Conservation (phyloP, 176 grass and related monocot species). For the Bolboschoenus planiculmis region DNA sequence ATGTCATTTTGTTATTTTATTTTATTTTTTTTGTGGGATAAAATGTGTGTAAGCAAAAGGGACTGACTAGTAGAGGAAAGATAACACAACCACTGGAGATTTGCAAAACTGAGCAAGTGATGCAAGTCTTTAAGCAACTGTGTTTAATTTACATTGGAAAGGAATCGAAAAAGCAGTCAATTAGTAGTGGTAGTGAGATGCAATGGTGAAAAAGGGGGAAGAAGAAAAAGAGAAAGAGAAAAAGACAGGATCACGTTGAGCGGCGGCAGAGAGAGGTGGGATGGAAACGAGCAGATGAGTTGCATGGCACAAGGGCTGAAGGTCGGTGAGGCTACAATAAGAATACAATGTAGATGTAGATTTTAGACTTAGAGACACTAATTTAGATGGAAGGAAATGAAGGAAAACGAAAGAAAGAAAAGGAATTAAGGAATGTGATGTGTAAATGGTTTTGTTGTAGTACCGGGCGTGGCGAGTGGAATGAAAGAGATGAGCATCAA, state of each 20-base stretch:
- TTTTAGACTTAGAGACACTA: too few relatives aligned
- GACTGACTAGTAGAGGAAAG: conserved; percentile 76
- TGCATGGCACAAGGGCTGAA: conserved; percentile 36
- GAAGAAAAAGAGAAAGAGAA: background rate
- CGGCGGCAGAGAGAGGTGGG: conserved; percentile 46
- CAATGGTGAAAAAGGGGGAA: too few relatives aligned
- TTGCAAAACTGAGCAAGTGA: conserved; percentile 31
- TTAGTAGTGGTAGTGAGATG: too few relatives aligned
- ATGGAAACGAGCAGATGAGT: conserved; percentile 68
- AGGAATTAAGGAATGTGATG: too few relatives aligned
- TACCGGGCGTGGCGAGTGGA: too few relatives aligned
- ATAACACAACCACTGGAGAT: conserved; percentile 76
- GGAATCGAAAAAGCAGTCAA: too few relatives aligned
- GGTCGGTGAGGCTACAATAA: too few relatives aligned
- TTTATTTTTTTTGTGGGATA: background rate
- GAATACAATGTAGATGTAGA: too few relatives aligned
- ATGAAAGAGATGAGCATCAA: conserved; percentile 55
- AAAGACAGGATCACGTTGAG: conserved; percentile 85
- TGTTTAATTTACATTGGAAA: too few relatives aligned
- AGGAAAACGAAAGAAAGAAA: background rate
- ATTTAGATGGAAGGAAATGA: background rate
- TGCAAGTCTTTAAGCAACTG: conserved; percentile 60
- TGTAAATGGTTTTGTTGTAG: too few relatives aligned
- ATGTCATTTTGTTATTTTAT: too few relatives aligned
- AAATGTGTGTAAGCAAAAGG: background rate